Evolutionary conservation across 108 stramenopile genomes (phyloP), one percentile per base, ranked within the genome.

Genomic region (Schizochytrium sp.): DNA sequence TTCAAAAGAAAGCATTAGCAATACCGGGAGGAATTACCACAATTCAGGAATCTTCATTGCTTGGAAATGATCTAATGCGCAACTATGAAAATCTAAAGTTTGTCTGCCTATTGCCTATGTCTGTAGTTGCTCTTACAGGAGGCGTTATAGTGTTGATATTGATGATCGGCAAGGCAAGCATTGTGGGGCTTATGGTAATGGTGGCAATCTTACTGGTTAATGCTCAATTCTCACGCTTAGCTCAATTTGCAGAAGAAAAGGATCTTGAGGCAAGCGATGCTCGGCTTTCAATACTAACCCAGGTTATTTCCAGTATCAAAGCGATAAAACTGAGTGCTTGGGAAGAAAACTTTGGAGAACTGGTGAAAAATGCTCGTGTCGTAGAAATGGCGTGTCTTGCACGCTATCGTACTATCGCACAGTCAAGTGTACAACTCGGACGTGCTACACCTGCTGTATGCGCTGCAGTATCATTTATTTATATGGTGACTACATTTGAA

Each of bases 281-380:
- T 4, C 73, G 73, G 4, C 73, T 83, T 12, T 83, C 73, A 8
- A 12, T 83, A 38, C 46, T 83, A 19, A 38, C 49, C 50, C 73
- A 83, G 50, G 50, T 83, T 0, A 83, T 83, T n/a, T 83, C 46
- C 8, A 53, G 73, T 50, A 83, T 83, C 73, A 83, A 83, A 19
- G 73, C 73, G 15, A 83, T 83, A 46, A 83, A 83, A 19, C 73
- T 83, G 15, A 83, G 73, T 19, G 73, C 73, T 4, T 83, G 73
- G 73, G 73, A 83, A 0, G 73, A 83, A n/a, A 83, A 50, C 2
- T 83, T 83, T 19, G 49, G 46, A 19, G 73, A 83, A 38, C 73
- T 83, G 15, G 50, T 83, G 28, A 47, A 53, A 15, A 17, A 83
- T n/a, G 46, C 73, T 0, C 73, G 73, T n/a, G 73, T 53, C 7